phyloP scores from a whole-genome alignment of 306 rosid species.

The Acacia confusa region DNA sequence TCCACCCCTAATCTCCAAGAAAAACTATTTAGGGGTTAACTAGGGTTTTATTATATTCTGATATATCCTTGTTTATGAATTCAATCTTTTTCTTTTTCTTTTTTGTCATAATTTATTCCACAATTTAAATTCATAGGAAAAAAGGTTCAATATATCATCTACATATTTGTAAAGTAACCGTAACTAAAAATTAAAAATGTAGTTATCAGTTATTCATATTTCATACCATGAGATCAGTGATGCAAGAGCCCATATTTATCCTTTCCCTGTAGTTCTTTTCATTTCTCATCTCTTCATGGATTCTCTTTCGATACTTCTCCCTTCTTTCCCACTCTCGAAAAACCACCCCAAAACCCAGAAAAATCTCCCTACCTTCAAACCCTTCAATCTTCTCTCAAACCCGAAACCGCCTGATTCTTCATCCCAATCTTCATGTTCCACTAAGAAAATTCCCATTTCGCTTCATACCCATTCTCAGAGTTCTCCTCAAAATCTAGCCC shows the following conservation, averaged over 20 bases:
- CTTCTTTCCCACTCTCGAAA: slow-evolving; percentile 53
- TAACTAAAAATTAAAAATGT: too few relatives aligned
- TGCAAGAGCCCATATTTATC: not conserved
- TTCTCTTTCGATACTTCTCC: slow-evolving; percentile 53
- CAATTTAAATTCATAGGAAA: too few relatives aligned
- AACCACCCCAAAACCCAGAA: slow-evolving; percentile 48
- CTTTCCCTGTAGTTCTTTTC: not conserved
- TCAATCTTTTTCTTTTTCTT: too few relatives aligned
- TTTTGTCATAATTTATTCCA: too few relatives aligned
- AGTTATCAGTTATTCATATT: too few relatives aligned
- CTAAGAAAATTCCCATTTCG: slow-evolving; percentile 17
- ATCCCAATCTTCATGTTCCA: slow-evolving; percentile 30
- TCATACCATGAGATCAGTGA: too few relatives aligned
- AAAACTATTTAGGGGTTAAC: too few relatives aligned
- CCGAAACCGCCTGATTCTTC: slow-evolving; percentile 23
- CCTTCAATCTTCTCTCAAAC: slow-evolving; percentile 42
- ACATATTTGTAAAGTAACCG: too few relatives aligned
- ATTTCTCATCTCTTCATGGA: slow-evolving; percentile 46
- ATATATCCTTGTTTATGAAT: too few relatives aligned
- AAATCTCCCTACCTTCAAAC: slow-evolving; percentile 30
- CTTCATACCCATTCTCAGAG: slow-evolving; percentile 17
- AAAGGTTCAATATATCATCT: too few relatives aligned
- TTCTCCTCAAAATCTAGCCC: slow-evolving; percentile 28
- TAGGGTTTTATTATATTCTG: too few relatives aligned
- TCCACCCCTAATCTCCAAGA: too few relatives aligned